phyloP scores from a whole-genome alignment of 345 rosid species.

The Gossypium bickii region DNA sequence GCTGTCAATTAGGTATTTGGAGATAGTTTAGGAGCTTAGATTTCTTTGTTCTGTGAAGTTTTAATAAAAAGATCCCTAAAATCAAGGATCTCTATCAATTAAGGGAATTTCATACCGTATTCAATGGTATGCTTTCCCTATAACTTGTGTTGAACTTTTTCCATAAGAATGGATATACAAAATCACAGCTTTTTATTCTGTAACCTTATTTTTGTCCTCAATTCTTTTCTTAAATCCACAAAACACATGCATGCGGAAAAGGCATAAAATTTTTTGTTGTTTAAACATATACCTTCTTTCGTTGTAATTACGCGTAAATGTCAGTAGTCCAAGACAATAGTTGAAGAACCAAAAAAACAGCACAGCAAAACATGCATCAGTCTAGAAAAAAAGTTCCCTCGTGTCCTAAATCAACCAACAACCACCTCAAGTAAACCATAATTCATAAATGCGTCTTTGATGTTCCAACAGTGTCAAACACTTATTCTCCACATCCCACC shows the following conservation, averaged over 20 bases:
- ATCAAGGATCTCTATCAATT: too few relatives aligned
- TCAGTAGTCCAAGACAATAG: not conserved
- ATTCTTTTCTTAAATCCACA: too few relatives aligned
- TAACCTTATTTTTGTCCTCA: too few relatives aligned
- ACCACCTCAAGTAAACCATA: not conserved
- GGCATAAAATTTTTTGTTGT: not conserved
- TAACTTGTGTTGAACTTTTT: too few relatives aligned
- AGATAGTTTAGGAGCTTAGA: too few relatives aligned
- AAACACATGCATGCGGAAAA: too few relatives aligned
- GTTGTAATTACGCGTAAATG: not conserved
- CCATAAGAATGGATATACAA: too few relatives aligned
- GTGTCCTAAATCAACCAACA: not conserved
- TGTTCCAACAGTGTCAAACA: not conserved
- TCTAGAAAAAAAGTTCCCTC: not conserved
- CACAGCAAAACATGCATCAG: not conserved
- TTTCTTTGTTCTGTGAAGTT: too few relatives aligned
- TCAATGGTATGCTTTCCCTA: too few relatives aligned
- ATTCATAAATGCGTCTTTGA: not conserved
- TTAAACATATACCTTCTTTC: not conserved
- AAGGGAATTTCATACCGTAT: too few relatives aligned
- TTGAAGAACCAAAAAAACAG: not conserved
- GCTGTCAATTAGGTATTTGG: not conserved
- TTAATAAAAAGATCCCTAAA: too few relatives aligned
- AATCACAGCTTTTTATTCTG: too few relatives aligned
- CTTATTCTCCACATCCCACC: not conserved